Percentiles rank a stretch among this genome's conserved stretches.
These are phyloP conservation scores for Penicillium mononematosum DNA, from an alignment of 495 filamentous ascomycete species.

Conservation along the genomic window DNA sequence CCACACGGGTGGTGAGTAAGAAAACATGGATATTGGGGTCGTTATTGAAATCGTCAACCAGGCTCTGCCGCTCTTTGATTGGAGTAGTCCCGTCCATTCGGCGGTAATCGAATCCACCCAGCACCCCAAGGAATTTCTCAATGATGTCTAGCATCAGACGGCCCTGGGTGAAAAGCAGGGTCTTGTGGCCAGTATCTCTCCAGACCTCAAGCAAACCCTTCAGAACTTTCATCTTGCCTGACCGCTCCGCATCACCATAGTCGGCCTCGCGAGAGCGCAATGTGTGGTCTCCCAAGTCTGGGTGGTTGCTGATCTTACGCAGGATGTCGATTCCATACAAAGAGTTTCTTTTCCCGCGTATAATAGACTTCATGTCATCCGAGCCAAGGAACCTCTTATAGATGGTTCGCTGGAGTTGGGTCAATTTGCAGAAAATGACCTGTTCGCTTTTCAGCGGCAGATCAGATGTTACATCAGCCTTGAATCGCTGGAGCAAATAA, in stretches of 20 bases:
- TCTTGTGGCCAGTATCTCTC: conserved; percentile 86
- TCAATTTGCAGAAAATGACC: conserved; percentile 92
- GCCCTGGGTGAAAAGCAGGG: conserved; percentile 85
- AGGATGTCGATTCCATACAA: conserved; percentile 87
- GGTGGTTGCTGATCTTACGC: conserved; percentile 97
- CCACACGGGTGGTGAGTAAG: conserved; percentile 90
- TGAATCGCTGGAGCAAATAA: conserved; percentile 89
- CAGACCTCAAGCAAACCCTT: conserved; percentile 80
- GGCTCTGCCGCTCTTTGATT: conserved; percentile 73
- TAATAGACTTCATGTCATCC: conserved; percentile 75
- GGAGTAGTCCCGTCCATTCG: conserved; percentile 92
- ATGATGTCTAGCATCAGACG: conserved; percentile 92
- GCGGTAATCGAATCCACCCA: conserved; percentile 71
- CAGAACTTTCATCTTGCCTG: conserved; percentile 93
- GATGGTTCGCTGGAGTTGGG: conserved; percentile 66
- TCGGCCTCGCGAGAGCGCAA: conserved; percentile 54
- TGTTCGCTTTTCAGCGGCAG: conserved; percentile 93
- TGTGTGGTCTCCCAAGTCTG: conserved; percentile 75
- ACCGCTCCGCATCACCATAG: conserved; percentile 72
- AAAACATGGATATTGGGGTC: conserved; percentile 79
- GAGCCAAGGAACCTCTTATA: conserved; percentile 82
- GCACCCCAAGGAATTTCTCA: conserved; percentile 66
- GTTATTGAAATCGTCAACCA: conserved; percentile 91
- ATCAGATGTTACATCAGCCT: conserved; percentile 90
- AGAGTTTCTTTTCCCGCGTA: conserved; percentile 69